Evolutionary conservation across 169 alveolate species (phyloP).

Genomic region (Nephromyces sp.): DNA sequence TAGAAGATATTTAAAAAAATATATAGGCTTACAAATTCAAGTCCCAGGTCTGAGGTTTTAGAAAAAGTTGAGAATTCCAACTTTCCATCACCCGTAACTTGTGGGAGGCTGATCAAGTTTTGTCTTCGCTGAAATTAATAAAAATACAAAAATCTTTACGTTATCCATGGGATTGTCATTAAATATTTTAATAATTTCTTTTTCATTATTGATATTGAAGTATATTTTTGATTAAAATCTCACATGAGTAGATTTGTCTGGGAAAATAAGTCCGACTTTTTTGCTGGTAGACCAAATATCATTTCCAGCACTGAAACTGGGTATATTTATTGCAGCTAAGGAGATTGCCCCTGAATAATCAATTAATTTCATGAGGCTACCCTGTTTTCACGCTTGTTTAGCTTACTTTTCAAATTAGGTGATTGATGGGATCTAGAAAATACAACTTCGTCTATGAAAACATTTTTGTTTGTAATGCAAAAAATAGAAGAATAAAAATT

Average conservation of each 20-base stretch:
- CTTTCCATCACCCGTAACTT: conserved; percentile 24
- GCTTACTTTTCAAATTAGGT: too few species aligned
- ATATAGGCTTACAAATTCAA: conserved; percentile 30
- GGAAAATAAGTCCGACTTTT: conserved; percentile 15
- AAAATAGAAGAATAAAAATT: too few species aligned
- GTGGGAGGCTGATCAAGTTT: not conserved
- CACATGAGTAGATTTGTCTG: conserved; percentile 22
- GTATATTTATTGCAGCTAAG: conserved; percentile 41
- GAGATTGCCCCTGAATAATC: conserved; percentile 40
- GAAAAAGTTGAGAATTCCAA: conserved; percentile 11
- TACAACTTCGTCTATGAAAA: too few species aligned
- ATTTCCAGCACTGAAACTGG: conserved; percentile 53
- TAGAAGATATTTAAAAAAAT: not conserved
- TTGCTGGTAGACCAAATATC: conserved; percentile 44
- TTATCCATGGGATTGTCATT: too few species aligned
- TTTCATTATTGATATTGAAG: too few species aligned
- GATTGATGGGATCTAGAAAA: too few species aligned
- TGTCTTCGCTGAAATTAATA: too few species aligned
- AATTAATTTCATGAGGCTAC: too few species aligned
- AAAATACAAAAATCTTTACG: too few species aligned
- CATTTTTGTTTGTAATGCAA: too few species aligned
- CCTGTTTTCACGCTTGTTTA: too few species aligned
- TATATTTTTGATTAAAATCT: not conserved
- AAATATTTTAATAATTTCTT: too few species aligned
- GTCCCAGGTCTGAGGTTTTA: conserved; percentile 22